These are phyloP conservation scores for Pythium utonaiense DNA, from an alignment of 352 stramenopile genomes.

Conservation along the genomic window DNA sequence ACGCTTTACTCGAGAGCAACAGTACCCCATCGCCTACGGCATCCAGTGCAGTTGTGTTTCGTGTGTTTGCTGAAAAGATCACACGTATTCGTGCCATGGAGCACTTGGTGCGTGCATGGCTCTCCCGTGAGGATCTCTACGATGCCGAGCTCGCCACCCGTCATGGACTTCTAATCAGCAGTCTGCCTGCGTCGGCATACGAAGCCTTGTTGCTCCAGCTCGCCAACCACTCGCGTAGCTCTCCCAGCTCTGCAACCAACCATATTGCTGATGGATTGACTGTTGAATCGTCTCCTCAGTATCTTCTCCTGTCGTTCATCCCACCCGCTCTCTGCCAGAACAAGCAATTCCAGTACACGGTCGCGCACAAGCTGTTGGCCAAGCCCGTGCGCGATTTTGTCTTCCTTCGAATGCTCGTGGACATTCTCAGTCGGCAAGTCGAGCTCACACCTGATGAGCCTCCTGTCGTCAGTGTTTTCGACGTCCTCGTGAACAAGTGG, in stretches of 20 bases:
- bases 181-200: conserved; percentile 43
- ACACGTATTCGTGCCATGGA: conserved; percentile 49
- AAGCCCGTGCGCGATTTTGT: conserved; percentile 46
- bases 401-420: conserved; percentile 45
- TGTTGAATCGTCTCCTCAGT: conserved; percentile 33
- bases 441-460: neutral
- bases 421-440: conserved; percentile 24
- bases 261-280: neutral
- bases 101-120: conserved; percentile 44
- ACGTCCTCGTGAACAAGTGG: conserved; percentile 55
- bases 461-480: conserved; percentile 46
- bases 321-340: conserved; percentile 30
- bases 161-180: conserved; percentile 37
- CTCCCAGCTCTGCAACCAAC: too few species aligned
- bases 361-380: conserved; percentile 57
- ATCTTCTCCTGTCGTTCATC: conserved; percentile 44
- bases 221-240: conserved; percentile 12
- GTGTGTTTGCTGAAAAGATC: conserved; percentile 62
- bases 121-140: conserved; percentile 25
- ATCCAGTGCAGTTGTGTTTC: conserved; percentile 26
- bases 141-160: conserved; percentile 2
- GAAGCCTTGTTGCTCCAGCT: conserved; percentile 51
- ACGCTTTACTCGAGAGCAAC: conserved; percentile 11
- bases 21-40: neutral
- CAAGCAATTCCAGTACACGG: conserved; percentile 61